Percentiles rank a stretch among this genome's conserved stretches.
Evolutionary conservation across 108 stramenopile genomes (phyloP).

Genomic region (Hondaea fermentalgiana): DNA sequence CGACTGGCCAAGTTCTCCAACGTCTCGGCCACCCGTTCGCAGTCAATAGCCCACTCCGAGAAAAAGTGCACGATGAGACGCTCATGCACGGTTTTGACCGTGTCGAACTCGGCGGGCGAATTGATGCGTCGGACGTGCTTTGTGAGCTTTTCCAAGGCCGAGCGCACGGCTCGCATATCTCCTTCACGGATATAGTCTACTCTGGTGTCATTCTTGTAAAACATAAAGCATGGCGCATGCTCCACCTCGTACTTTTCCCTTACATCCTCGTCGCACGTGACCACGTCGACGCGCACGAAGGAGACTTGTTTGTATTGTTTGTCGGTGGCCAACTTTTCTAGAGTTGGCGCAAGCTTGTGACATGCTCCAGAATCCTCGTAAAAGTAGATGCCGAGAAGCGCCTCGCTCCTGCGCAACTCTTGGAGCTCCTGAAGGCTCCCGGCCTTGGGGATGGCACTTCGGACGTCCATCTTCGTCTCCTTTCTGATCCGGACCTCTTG

Average conservation of each 20-base stretch:
- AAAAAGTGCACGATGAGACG: background rate
- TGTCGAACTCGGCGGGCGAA: background rate
- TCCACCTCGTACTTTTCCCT: background rate
- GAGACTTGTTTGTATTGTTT: background rate
- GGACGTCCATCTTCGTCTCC: background rate
- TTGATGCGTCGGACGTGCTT: background rate
- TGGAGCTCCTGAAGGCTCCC: background rate
- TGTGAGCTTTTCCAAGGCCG: background rate
- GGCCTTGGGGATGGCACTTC: background rate
- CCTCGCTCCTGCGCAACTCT: background rate
- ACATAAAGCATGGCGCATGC: background rate
- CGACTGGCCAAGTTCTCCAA: background rate
- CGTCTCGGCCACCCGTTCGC: background rate
- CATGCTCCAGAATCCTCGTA: background rate
- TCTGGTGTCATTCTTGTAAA: background rate
- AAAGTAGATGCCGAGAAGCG: background rate
- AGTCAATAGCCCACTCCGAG: background rate
- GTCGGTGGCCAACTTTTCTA: background rate
- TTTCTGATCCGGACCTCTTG: too few relatives aligned
- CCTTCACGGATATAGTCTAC: background rate
- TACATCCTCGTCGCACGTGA: background rate
- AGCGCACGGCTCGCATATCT: background rate
- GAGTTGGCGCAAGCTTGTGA: background rate
- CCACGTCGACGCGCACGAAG: background rate
- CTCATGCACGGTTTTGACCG: background rate